Percentiles rank a stretch among this genome's conserved stretches.
Conservation (phyloP, 2,329 filamentous ascomycete species). For the Neobulgaria alba region DNA sequence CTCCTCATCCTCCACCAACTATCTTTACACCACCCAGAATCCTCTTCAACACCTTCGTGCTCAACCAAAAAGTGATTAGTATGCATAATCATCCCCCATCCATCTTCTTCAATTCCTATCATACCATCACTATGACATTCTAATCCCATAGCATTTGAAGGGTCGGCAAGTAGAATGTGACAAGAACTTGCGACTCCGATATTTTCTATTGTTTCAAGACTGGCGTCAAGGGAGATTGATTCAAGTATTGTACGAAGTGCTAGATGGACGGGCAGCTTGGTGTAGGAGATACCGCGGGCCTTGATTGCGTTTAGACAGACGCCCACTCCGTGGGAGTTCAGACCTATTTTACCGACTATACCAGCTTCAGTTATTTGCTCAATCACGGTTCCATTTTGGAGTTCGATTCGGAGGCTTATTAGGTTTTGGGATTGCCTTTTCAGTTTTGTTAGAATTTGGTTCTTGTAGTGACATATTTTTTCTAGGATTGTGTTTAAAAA, state of each 20-base stretch:
- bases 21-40: background rate
- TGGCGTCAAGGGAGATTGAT: slow-evolving; percentile 34
- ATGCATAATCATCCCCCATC: slow-evolving; percentile 20
- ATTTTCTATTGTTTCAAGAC: slow-evolving; percentile 37
- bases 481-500: background rate
- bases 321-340: slow-evolving; percentile 45
- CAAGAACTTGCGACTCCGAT: slow-evolving; percentile 44
- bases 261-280: slow-evolving; percentile 44
- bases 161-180: slow-evolving; percentile 46
- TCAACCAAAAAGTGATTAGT: slow-evolving; percentile 28
- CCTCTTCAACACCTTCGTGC: background rate
- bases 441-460: background rate
- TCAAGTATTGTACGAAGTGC: slow-evolving; percentile 45
- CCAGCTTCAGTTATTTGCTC: slow-evolving; percentile 9
- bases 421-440: background rate
- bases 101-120: slow-evolving; percentile 16
- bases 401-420: background rate
- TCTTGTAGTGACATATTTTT: background rate
- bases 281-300: slow-evolving; percentile 38
- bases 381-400: background rate
- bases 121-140: slow-evolving; percentile 35
- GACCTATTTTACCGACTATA: slow-evolving; percentile 39
- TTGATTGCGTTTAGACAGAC: slow-evolving; percentile 48
- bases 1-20: background rate
- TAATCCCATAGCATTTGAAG: slow-evolving; percentile 29